phyloP scores from a whole-genome alignment of 345 rosid genomes.

The Salix brachista region DNA sequence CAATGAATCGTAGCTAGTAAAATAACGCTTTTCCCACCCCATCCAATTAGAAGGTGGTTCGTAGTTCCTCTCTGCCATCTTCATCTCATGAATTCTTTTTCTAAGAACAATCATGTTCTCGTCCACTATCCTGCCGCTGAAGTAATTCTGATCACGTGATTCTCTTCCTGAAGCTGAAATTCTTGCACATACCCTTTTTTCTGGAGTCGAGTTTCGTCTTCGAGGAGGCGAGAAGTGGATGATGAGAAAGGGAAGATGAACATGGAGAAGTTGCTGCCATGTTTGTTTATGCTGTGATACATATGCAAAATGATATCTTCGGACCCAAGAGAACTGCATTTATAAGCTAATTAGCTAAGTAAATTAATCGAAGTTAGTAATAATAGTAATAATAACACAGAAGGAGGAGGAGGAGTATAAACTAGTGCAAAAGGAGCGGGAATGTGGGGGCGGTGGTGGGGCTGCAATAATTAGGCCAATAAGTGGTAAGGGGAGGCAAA shows the following conservation, averaged over 20 bases:
- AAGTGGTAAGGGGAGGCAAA: not conserved
- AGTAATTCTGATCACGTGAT: not conserved
- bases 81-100: slow-evolving; percentile 20
- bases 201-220: not conserved
- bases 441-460: too few species aligned
- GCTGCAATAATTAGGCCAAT: not conserved
- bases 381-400: too few species aligned
- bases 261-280: slow-evolving; percentile 12
- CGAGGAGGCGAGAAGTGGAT: not conserved
- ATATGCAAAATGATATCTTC: too few species aligned
- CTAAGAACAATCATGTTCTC: slow-evolving; percentile 49
- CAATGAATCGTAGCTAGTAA: slow-evolving; percentile 38
- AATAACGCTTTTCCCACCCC: slow-evolving; percentile 68
- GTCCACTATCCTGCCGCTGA: slow-evolving; percentile 43
- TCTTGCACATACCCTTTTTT: not conserved
- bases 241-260: not conserved
- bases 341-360: not conserved
- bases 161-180: not conserved
- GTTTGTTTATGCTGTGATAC: not conserved
- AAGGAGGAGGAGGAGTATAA: too few species aligned
- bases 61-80: slow-evolving; percentile 46
- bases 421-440: too few species aligned
- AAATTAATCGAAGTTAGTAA: not conserved
- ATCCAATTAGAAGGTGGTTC: slow-evolving; percentile 66
- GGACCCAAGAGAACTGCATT: not conserved